Evolutionary conservation across 1,139 yeast genomes (phyloP).

Genomic region (Neolecta irregularis): DNA sequence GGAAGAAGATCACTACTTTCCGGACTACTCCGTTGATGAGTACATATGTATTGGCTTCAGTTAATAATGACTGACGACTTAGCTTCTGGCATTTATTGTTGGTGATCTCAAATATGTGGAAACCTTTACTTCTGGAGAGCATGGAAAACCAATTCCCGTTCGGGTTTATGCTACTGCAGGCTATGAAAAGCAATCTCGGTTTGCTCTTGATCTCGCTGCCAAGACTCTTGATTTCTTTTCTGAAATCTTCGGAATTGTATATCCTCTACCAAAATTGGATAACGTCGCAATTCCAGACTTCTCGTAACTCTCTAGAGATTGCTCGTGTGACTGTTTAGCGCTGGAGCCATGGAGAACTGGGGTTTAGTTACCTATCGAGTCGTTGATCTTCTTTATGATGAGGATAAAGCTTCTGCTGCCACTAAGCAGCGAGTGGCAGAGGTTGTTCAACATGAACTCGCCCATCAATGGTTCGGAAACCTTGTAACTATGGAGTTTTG

Average conservation of each 20-base stretch:
- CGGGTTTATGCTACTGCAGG: slow-evolving; percentile 73
- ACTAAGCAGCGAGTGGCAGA: slow-evolving; percentile 70
- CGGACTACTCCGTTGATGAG: slow-evolving; percentile 64
- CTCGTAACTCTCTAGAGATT: no score
- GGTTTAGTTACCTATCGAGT: slow-evolving; percentile 73
- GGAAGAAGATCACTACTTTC: slow-evolving; percentile 41
- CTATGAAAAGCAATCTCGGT: slow-evolving; percentile 36
- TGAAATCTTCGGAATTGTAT: slow-evolving; percentile 50
- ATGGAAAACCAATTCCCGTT: slow-evolving; percentile 44
- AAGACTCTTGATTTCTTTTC: slow-evolving; percentile 63
- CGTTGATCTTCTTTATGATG: slow-evolving; percentile 56
- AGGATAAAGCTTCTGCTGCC: slow-evolving; percentile 46
- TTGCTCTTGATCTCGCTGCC: slow-evolving; percentile 59
- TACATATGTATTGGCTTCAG: slow-evolving; percentile 31
- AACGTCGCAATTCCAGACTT: slow-evolving; percentile 71
- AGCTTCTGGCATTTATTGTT: slow-evolving; percentile 59
- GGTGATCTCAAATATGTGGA: slow-evolving; percentile 70
- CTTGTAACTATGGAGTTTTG: slow-evolving; percentile 90
- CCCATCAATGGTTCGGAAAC: slow-evolving; percentile 91
- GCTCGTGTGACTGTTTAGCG: no score
- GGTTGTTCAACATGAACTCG: slow-evolving; percentile 79
- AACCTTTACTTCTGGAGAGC: slow-evolving; percentile 33
- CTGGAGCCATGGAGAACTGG: slow-evolving; percentile 91
- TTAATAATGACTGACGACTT: background rate
- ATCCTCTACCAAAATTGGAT: slow-evolving; percentile 72